phyloP scores from a whole-genome alignment of 129 eudicot genomes.

The Tanacetum coccineum region DNA sequence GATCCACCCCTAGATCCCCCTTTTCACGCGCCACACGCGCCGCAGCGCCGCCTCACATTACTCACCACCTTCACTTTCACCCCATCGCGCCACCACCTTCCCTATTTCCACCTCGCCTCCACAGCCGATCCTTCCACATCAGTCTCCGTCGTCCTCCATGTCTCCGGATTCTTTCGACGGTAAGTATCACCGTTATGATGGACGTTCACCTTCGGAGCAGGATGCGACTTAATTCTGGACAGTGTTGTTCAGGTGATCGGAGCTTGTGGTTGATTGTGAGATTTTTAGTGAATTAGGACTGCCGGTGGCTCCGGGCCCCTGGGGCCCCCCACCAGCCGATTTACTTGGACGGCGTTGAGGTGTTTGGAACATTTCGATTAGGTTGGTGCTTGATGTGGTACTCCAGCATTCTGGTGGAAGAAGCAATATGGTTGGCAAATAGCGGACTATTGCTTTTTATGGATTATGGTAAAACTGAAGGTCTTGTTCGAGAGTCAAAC shows the following conservation, averaged over 20 bases:
- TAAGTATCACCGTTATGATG: constrained; percentile 82
- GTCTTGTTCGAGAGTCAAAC: constrained; percentile 90
- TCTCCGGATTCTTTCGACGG: constrained; percentile 28
- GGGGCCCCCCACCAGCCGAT: too few relatives aligned
- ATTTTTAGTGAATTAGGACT: constrained; percentile 71
- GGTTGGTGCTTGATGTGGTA: constrained; percentile 88
- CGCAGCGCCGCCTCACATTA: constrained; percentile 30
- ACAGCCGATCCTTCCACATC: constrained; percentile 27
- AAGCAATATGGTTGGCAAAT: constrained; percentile 74
- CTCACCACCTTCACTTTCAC: constrained; percentile 39
- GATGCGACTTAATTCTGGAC: constrained; percentile 77
- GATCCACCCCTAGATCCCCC: constrained; percentile 42
- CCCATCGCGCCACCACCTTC: constrained; percentile 49
- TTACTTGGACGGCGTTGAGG: constrained; percentile 93
- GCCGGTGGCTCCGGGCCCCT: too few relatives aligned
- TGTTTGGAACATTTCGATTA: constrained; percentile 65
- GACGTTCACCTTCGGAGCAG: constrained; percentile 89
- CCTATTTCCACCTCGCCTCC: constrained; percentile 53
- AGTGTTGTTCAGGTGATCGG: constrained; percentile 98
- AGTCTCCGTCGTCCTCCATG: not conserved
- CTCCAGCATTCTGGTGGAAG: constrained; percentile 97
- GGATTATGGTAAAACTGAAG: constrained; percentile 99
- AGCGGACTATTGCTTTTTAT: constrained; percentile 99
- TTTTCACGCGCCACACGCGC: constrained; percentile 29
- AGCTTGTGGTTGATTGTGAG: constrained; percentile 97